Conservation (phyloP, 1,139 yeast genomes). For the Kodamaea arcana region DNA sequence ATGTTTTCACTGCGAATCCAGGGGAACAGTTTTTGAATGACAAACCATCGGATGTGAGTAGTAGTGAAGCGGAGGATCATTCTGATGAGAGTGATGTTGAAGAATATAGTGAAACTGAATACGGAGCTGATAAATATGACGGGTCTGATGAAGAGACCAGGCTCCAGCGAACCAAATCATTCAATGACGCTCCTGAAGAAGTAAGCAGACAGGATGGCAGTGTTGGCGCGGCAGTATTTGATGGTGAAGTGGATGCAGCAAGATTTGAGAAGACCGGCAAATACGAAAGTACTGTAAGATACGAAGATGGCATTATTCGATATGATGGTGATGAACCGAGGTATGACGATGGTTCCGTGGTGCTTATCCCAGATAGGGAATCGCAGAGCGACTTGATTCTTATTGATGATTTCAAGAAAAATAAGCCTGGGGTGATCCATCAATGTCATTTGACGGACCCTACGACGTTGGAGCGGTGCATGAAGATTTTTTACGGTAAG, state of each 20-base stretch:
- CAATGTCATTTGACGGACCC: constrained; percentile 43
- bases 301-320: neutral
- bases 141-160: too few relatives aligned
- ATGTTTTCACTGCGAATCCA: neutral
- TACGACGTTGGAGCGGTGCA: constrained; percentile 26
- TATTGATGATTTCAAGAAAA: constrained; percentile 16
- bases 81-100: constrained; percentile 2
- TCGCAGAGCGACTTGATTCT: constrained; percentile 2
- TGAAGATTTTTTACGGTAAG: constrained; percentile 43
- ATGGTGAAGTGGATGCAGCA: neutral
- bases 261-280: neutral
- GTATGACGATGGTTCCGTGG: neutral
- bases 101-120: constrained; percentile 3
- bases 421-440: constrained; percentile 33
- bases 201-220: too few relatives aligned
- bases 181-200: neutral
- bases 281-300: too few relatives aligned
- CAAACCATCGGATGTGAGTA: constrained; percentile 15
- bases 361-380: neutral
- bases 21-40: constrained; percentile 7
- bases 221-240: too few relatives aligned
- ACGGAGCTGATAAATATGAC: neutral
- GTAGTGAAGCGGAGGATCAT: constrained; percentile 10
- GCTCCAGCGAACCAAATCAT: too few relatives aligned
- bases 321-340: too few relatives aligned